These are phyloP conservation scores for Thalia dealbata DNA, from an alignment of 176 grass and related monocot species.

Conservation along the genomic window DNA sequence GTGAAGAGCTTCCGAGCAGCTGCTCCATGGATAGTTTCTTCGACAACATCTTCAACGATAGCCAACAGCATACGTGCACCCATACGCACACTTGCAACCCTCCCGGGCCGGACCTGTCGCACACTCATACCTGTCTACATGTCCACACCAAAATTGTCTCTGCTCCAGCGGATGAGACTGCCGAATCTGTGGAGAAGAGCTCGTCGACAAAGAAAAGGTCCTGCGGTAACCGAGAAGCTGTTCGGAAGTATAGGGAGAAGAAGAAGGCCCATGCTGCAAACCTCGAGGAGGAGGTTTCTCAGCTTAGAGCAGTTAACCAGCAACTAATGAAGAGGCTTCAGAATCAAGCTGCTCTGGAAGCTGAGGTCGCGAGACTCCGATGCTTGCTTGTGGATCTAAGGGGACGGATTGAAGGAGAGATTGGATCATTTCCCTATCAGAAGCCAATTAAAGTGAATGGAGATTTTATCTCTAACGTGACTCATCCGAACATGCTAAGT, in stretches of 20 bases:
- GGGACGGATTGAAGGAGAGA: constrained; percentile 69
- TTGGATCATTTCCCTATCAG: constrained; percentile 75
- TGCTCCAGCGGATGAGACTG: constrained; percentile 20
- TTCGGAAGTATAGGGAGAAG: constrained; percentile 69
- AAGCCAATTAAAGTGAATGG: constrained; percentile 31
- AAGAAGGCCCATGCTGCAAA: constrained; percentile 50
- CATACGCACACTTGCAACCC: constrained; percentile 85
- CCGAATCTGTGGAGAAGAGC: constrained; percentile 25
- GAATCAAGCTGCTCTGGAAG: constrained; percentile 39
- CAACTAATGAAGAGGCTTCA: constrained; percentile 58
- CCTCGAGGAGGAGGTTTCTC: constrained; percentile 43
- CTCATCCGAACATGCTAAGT: constrained; percentile 25
- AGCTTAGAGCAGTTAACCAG: constrained; percentile 36
- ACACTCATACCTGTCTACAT: constrained; percentile 73
- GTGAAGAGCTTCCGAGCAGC: constrained; percentile 29
- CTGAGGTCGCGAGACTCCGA: constrained; percentile 43
- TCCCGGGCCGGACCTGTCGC: constrained; percentile 33
- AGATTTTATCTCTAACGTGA: constrained; percentile 15
- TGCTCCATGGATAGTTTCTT: constrained; percentile 69
- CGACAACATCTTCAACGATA: constrained; percentile 45
- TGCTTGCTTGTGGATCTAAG: constrained; percentile 63
- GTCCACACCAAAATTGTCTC: constrained; percentile 66
- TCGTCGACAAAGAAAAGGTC: constrained; percentile 37
- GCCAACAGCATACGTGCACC: constrained; percentile 47
- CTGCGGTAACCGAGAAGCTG: constrained; percentile 40